These are phyloP conservation scores for Lachnum nothofagi DNA, from an alignment of 2,329 filamentous ascomycete genomes.

Conservation along the genomic window DNA sequence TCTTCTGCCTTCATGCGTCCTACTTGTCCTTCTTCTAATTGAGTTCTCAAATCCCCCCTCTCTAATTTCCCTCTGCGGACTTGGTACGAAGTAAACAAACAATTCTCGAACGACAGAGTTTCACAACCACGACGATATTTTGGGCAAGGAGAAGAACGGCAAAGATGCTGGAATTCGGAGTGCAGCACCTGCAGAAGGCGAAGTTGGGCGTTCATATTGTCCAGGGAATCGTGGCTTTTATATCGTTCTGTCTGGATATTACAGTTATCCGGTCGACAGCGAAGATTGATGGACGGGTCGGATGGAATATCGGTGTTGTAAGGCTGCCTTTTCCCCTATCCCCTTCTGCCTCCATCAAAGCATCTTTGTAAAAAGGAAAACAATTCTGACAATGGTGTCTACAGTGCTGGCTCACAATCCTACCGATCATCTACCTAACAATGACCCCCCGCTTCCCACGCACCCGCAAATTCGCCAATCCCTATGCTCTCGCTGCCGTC, in stretches of 20 bases:
- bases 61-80: too few relatives aligned
- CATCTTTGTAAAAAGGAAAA: background rate
- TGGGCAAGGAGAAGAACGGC: slow-evolving; percentile 1
- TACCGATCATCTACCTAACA: slow-evolving; percentile 59
- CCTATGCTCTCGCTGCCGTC: slow-evolving; percentile 55
- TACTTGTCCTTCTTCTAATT: too few relatives aligned
- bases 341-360: background rate
- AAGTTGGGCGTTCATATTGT: slow-evolving; percentile 54
- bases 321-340: slow-evolving; percentile 23
- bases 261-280: slow-evolving; percentile 50
- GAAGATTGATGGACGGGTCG: slow-evolving; percentile 51
- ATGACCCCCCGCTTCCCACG: slow-evolving; percentile 60
- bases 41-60: too few relatives aligned
- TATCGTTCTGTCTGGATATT: slow-evolving; percentile 56
- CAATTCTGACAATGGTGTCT: slow-evolving; percentile 1
- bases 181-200: slow-evolving; percentile 30
- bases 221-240: slow-evolving; percentile 51
- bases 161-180: slow-evolving; percentile 28
- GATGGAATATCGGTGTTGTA: slow-evolving; percentile 62
- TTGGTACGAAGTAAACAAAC: too few relatives aligned
- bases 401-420: slow-evolving; percentile 61
- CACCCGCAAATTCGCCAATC: slow-evolving; percentile 56
- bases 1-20: too few relatives aligned
- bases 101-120: too few relatives aligned
- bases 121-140: background rate